Percentiles rank a stretch among this genome's conserved stretches.
These are phyloP conservation scores for Zymoseptoria passerinii DNA, from an alignment of 2,329 filamentous ascomycete genomes.

Conservation along the genomic window DNA sequence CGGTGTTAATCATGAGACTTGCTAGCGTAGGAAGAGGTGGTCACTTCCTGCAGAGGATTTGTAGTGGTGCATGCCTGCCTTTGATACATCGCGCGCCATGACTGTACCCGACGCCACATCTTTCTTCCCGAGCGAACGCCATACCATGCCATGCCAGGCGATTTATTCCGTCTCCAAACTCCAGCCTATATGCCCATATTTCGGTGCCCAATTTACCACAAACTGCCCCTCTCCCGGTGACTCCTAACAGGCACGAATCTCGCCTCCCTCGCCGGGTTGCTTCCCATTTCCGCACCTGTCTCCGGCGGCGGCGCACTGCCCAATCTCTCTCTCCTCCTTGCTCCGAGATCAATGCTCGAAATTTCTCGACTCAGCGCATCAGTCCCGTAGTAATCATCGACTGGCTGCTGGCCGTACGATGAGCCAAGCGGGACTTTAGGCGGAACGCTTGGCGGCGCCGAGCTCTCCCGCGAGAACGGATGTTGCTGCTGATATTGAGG, in stretches of 20 bases:
- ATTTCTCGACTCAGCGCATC: slow-evolving; percentile 63
- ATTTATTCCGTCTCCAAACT: background rate
- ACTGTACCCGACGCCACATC: background rate
- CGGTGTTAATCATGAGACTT: too few relatives aligned
- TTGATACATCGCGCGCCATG: background rate
- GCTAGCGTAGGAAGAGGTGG: too few relatives aligned
- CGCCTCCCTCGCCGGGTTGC: slow-evolving; percentile 7
- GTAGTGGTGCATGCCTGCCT: background rate
- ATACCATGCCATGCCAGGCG: background rate
- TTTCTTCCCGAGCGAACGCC: background rate
- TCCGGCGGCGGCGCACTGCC: background rate
- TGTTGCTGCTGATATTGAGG: slow-evolving; percentile 30
- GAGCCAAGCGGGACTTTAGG: slow-evolving; percentile 14
- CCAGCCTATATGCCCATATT: background rate
- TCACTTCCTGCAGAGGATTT: too few relatives aligned
- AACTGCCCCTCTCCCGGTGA: slow-evolving; percentile 25
- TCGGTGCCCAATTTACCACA: slow-evolving; percentile 15
- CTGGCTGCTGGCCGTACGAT: slow-evolving; percentile 4
- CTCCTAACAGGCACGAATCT: slow-evolving; percentile 26
- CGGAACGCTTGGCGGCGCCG: slow-evolving; percentile 9
- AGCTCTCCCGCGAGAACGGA: slow-evolving; percentile 35
- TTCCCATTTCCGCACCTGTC: background rate
- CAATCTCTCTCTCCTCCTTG: slow-evolving; percentile 6
- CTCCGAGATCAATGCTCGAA: slow-evolving; percentile 43
- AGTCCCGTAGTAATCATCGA: slow-evolving; percentile 33